A percentile compares a stretch with the other conserved stretches of the same genome.
These are phyloP conservation scores for Senecio squalidus DNA, from an alignment of 140 eudicot species.

Conservation along the genomic window DNA sequence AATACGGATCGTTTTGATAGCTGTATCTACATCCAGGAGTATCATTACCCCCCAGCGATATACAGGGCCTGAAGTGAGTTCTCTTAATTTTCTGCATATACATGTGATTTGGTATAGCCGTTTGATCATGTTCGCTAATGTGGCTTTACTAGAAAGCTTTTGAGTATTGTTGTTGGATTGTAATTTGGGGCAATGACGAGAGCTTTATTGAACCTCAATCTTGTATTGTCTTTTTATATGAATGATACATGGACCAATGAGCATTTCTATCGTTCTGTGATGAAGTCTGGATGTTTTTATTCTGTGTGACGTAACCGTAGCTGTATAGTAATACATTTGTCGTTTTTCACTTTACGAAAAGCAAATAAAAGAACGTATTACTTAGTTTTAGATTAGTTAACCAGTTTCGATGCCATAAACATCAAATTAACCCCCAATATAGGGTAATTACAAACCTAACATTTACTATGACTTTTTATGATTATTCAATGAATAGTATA, in stretches of 20 bases:
- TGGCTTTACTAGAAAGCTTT: conserved; percentile 11
- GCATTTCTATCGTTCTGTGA: not conserved
- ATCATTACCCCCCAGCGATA: not conserved
- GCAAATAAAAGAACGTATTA: no score
- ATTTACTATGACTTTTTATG: no score
- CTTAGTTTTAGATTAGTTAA: no score
- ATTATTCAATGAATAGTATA: no score
- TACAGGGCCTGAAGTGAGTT: conserved; percentile 1
- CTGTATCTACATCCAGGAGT: not conserved
- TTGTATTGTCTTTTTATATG: not conserved
- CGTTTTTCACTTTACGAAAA: no score
- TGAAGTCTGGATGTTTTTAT: no score
- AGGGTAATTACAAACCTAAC: no score
- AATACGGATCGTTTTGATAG: conserved; percentile 1
- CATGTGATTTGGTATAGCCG: not conserved
- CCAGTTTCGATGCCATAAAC: no score
- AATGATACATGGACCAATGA: not conserved
- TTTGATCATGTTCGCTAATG: not conserved
- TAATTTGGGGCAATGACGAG: not conserved
- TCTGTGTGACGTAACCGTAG: no score
- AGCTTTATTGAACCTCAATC: not conserved
- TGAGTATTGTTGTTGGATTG: conserved; percentile 9
- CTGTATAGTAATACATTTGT: no score
- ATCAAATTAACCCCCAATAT: no score
- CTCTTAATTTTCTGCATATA: conserved; percentile 4